These are phyloP conservation scores for Aspergillus tubingensis DNA, from an alignment of 2,329 filamentous ascomycete genomes.

Conservation along the genomic window DNA sequence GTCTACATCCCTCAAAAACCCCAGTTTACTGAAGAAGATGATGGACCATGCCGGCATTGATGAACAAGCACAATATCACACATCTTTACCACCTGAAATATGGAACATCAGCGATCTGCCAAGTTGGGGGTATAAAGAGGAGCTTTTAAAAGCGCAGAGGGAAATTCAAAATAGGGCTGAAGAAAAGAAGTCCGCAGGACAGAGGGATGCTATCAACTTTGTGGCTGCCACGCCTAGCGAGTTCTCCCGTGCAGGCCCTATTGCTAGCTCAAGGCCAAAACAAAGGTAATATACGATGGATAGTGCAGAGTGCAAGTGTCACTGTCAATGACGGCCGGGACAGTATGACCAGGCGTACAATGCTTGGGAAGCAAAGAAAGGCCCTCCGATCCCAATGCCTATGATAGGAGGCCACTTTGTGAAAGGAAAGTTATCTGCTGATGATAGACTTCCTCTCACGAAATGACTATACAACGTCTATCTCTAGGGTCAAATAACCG, in stretches of 20 bases:
- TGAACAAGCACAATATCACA: conserved; percentile 56
- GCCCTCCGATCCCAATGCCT: background rate
- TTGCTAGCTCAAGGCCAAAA: conserved; percentile 1
- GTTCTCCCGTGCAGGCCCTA: conserved; percentile 8
- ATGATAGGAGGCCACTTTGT: background rate
- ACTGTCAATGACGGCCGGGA: background rate
- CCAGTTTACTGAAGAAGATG: conserved; percentile 58
- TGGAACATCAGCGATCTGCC: conserved; percentile 46
- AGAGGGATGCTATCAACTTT: conserved; percentile 44
- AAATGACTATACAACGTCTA: no score
- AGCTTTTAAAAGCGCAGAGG: conserved; percentile 47
- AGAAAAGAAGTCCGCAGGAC: conserved; percentile 35
- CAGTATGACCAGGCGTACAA: background rate
- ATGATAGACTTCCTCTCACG: background rate
- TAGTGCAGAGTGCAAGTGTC: background rate
- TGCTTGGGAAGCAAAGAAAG: background rate
- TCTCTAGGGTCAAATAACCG: no score
- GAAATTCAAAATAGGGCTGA: conserved; percentile 36
- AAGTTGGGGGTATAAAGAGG: conserved; percentile 50
- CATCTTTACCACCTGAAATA: conserved; percentile 46
- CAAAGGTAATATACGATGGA: conserved; percentile 7
- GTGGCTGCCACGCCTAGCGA: conserved; percentile 29
- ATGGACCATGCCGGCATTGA: conserved; percentile 60
- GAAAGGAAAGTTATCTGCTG: background rate
- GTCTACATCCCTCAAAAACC: conserved; percentile 61